phyloP scores from a whole-genome alignment of 2,329 filamentous ascomycete species.

The Aspergillus pseudonomiae region DNA sequence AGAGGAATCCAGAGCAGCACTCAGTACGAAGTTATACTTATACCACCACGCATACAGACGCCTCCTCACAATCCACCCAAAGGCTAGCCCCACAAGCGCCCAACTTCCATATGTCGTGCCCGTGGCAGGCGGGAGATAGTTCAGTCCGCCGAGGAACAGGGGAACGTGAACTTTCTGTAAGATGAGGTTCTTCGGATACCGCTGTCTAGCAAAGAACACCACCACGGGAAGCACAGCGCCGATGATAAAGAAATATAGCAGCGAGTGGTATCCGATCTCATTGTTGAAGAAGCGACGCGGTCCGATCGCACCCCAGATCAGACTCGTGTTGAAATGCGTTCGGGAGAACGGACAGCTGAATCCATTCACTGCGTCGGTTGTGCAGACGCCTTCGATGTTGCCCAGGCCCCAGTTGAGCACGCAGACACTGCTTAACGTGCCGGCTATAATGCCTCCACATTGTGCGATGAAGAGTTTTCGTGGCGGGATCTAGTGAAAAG shows the following conservation, averaged over 20 bases:
- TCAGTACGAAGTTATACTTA: slow-evolving; percentile 73
- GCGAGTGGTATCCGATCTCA: slow-evolving; percentile 60
- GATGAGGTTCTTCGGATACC: background rate
- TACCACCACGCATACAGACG: slow-evolving; percentile 69
- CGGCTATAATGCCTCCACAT: slow-evolving; percentile 50
- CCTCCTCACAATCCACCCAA: slow-evolving; percentile 65
- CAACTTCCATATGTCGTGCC: slow-evolving; percentile 70
- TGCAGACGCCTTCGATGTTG: slow-evolving; percentile 50
- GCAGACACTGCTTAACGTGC: slow-evolving; percentile 47
- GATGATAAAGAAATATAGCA: slow-evolving; percentile 71
- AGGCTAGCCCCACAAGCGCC: slow-evolving; percentile 64
- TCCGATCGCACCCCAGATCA: slow-evolving; percentile 72
- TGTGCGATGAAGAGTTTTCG: slow-evolving; percentile 53
- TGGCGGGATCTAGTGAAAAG: slow-evolving; percentile 38
- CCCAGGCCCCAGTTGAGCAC: slow-evolving; percentile 51
- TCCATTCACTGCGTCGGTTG: slow-evolving; percentile 60
- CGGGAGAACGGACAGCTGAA: slow-evolving; percentile 58
- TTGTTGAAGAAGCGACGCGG: slow-evolving; percentile 67
- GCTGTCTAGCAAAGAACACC: background rate
- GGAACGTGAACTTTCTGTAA: slow-evolving; percentile 16
- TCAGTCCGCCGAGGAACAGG: slow-evolving; percentile 20
- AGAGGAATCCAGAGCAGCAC: slow-evolving; percentile 62
- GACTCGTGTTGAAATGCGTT: slow-evolving; percentile 67
- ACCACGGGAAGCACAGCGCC: slow-evolving; percentile 48
- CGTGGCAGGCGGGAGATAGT: slow-evolving; percentile 63